A percentile compares a stretch with the other conserved stretches of the same genome.
Evolutionary conservation across 2,329 filamentous ascomycete species (phyloP).

Genomic region (Stachybotrys chartarum): DNA sequence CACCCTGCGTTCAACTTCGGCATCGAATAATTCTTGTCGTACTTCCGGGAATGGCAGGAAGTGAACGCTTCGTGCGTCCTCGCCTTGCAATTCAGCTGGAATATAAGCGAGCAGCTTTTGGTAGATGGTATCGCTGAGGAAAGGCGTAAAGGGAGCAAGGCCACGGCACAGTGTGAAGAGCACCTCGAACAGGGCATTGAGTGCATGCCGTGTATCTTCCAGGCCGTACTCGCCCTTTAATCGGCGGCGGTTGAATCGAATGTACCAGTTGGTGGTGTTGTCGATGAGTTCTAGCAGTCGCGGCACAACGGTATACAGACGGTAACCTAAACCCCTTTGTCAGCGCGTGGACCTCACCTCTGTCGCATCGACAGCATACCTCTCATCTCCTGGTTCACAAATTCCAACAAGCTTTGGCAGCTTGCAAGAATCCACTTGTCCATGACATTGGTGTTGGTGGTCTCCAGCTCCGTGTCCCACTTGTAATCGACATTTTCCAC

Average conservation of each 20-base stretch:
- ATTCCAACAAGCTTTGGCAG: slow-evolving; percentile 84
- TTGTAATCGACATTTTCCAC: slow-evolving; percentile 67
- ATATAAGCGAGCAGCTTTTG: slow-evolving; percentile 75
- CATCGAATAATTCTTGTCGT: slow-evolving; percentile 79
- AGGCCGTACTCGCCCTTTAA: slow-evolving; percentile 84
- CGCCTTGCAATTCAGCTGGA: slow-evolving; percentile 58
- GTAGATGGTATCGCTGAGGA: slow-evolving; percentile 94
- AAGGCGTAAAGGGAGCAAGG: slow-evolving; percentile 90
- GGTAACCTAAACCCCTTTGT: slow-evolving; percentile 43
- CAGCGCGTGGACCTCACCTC: neutral
- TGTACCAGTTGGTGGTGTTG: slow-evolving; percentile 98
- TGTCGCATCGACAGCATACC: slow-evolving; percentile 36
- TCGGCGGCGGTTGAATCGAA: slow-evolving; percentile 85
- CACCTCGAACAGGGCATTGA: slow-evolving; percentile 93
- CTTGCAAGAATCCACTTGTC: slow-evolving; percentile 92
- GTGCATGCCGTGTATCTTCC: slow-evolving; percentile 79
- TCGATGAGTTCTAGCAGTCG: slow-evolving; percentile 78
- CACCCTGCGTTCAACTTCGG: slow-evolving; percentile 78
- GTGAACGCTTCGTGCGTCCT: slow-evolving; percentile 81
- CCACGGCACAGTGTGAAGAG: slow-evolving; percentile 82
- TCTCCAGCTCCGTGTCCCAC: slow-evolving; percentile 70
- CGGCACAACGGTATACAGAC: slow-evolving; percentile 86
- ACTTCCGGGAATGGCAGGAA: slow-evolving; percentile 89
- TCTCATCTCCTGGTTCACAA: slow-evolving; percentile 88
- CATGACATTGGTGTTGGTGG: slow-evolving; percentile 83